phyloP scores from a whole-genome alignment of 345 rosid genomes.

The Eucalyptus tenuipes region DNA sequence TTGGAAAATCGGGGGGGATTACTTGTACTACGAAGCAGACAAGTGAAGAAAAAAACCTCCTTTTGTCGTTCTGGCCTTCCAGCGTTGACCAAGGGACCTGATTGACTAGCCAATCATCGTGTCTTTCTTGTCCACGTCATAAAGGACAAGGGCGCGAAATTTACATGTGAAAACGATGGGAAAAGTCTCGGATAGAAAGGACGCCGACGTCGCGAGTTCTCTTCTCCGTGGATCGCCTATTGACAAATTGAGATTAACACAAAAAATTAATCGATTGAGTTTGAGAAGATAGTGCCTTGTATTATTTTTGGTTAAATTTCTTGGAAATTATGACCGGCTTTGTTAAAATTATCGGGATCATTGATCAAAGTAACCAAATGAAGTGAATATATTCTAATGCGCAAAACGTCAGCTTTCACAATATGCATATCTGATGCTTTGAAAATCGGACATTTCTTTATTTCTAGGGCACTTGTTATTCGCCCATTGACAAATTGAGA shows the following conservation, averaged over 20 bases:
- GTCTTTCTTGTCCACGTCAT: background rate
- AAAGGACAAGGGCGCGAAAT: background rate
- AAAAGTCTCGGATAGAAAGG: background rate
- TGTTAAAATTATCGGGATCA: background rate
- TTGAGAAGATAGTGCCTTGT: background rate
- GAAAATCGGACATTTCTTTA: too few relatives aligned
- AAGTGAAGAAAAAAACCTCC: background rate
- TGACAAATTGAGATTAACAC: background rate
- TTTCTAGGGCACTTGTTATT: background rate
- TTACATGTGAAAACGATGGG: background rate
- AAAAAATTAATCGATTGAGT: background rate
- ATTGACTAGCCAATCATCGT: background rate
- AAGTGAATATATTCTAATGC: background rate
- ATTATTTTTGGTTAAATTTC: background rate
- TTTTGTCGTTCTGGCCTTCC: background rate
- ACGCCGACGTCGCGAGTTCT: background rate
- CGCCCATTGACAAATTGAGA: background rate
- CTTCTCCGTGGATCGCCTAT: background rate
- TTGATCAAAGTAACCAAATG: background rate
- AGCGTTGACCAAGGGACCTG: background rate
- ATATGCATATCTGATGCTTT: too few relatives aligned
- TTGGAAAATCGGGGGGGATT: background rate
- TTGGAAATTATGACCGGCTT: background rate
- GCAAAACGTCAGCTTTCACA: rapidly evolving
- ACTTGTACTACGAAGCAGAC: background rate